A percentile compares a stretch with the other conserved stretches of the same genome.
These are phyloP conservation scores for Backusella parvicylindrica DNA, from an alignment of 192 early-diverging fungal genomes.

Conservation along the genomic window DNA sequence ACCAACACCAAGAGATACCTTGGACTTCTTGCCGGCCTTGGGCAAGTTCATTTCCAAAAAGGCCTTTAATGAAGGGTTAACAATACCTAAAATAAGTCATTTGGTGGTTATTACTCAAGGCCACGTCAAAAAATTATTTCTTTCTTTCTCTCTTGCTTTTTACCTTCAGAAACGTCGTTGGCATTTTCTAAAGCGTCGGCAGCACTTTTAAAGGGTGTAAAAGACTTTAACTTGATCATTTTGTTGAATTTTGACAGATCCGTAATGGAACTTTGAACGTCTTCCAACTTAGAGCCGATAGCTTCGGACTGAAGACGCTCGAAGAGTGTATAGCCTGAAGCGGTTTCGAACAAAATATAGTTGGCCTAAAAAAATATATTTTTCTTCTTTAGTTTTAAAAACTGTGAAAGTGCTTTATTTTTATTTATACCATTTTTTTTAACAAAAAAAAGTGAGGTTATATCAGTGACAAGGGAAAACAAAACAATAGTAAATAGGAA, in stretches of 20 bases:
- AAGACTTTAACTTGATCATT: slow-evolving; percentile 87
- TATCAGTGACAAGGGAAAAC: too few species aligned
- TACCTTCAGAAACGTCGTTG: slow-evolving; percentile 97
- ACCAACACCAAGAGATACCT: slow-evolving; percentile 78
- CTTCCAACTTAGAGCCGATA: slow-evolving; percentile 88
- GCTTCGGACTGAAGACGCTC: slow-evolving; percentile 91
- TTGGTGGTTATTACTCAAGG: neutral
- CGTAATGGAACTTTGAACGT: slow-evolving; percentile 73
- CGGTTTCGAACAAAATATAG: slow-evolving; percentile 87
- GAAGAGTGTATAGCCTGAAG: slow-evolving; percentile 95
- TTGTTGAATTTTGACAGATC: slow-evolving; percentile 73
- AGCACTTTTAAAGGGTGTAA: slow-evolving; percentile 93
- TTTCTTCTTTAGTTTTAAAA: too few species aligned
- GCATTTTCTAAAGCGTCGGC: slow-evolving; percentile 96
- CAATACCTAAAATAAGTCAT: slow-evolving; percentile 55
- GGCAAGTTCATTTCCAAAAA: slow-evolving; percentile 96
- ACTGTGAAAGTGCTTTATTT: too few species aligned
- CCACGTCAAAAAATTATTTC: neutral
- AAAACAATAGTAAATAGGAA: neutral
- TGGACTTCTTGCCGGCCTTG: slow-evolving; percentile 70
- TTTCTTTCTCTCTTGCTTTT: neutral
- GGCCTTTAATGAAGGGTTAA: slow-evolving; percentile 81
- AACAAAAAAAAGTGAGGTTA: too few species aligned
- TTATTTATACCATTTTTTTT: too few species aligned
- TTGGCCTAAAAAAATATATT: slow-evolving; percentile 44